phyloP scores from a whole-genome alignment of 768 basidiomycete genomes.

The Chalciporus sphaerocephalus region DNA sequence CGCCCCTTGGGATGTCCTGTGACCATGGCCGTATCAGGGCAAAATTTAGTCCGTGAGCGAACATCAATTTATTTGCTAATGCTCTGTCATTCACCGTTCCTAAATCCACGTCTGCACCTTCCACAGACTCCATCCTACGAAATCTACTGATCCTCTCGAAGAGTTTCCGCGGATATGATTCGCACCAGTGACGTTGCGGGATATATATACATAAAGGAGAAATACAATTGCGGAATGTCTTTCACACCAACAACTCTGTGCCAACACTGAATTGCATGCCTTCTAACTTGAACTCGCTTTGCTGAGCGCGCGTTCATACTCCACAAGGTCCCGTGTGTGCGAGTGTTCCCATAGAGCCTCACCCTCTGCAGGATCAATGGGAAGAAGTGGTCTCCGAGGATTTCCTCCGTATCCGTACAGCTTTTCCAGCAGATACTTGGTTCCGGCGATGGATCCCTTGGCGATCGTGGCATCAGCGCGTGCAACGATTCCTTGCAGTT shows the following conservation, averaged over 20 bases:
- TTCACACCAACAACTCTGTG: background rate
- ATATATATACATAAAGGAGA: background rate
- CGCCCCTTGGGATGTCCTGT: background rate
- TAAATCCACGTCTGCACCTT: background rate
- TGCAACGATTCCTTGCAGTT: constrained; percentile 75
- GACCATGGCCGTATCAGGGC: background rate
- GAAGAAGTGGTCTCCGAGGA: constrained; percentile 74
- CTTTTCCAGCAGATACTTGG: constrained; percentile 74
- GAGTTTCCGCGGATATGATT: too few relatives aligned
- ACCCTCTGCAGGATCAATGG: constrained; percentile 52
- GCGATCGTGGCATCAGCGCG: constrained; percentile 78
- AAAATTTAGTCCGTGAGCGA: background rate
- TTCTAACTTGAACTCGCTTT: constrained; percentile 25
- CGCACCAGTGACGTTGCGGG: background rate
- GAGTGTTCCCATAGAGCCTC: constrained; percentile 67
- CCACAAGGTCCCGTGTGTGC: constrained; percentile 64
- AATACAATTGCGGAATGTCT: background rate
- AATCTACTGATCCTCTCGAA: too few relatives aligned
- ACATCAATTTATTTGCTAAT: too few relatives aligned
- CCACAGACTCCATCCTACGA: too few relatives aligned
- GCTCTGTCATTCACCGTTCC: background rate
- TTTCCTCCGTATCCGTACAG: constrained; percentile 76
- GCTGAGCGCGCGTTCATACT: constrained; percentile 54
- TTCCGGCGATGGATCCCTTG: constrained; percentile 72
- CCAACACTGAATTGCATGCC: background rate